Evolutionary conservation across 2,329 filamentous ascomycete species (phyloP), one percentile per base, ranked within the genome.

Genomic region (Fusarium buxicola): DNA sequence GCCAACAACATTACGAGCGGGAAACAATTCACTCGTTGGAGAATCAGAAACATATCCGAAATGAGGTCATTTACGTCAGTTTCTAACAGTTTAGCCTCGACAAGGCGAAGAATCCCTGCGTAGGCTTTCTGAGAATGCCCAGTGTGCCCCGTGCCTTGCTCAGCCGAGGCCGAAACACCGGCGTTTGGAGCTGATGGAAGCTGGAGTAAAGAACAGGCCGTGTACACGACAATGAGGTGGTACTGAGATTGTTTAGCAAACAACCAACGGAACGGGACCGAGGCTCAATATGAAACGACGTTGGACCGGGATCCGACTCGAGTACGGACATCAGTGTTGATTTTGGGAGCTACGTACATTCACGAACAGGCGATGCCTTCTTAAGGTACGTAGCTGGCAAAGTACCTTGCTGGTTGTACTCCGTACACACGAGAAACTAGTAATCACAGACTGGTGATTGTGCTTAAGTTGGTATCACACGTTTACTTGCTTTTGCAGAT

Each of bases 11-110:
- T 58, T 32, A 45, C 12, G 12, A 16, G 27, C 25, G 25, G 35
- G 36, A 54, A 47, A 25, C 16, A 40, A 41, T 39, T 11, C 41
- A 40, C 15, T 15, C 24, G 40, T 36, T 47, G 35, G 35, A 43
- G 46, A 51, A 53, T 43, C 51, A 36, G 55, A 66, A 64, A 57
- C 63, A 31, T 24, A 65, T 41, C 54, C 62, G 62, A 65, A 47
- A 67, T 65, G 51, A 62, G 44, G n/a, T 27, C 30, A 21, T 41
- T 53, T 39, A 36, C 24, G 41, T 45, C n/a, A 34, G 16, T 25
- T 31, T 38, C 36, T 31, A 53, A 34, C 27, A 18, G n/a, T 39
- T 18, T 13, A 11, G 12, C 16, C 35, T 16, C 16, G 16, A 55
- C 31, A 15, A 39, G 18, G 40, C 43, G 16, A 38, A 18, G 18